These are phyloP conservation scores for Papiliotrema terrestris DNA, from an alignment of 1,284 basidiomycete genomes.

Conservation along the genomic window DNA sequence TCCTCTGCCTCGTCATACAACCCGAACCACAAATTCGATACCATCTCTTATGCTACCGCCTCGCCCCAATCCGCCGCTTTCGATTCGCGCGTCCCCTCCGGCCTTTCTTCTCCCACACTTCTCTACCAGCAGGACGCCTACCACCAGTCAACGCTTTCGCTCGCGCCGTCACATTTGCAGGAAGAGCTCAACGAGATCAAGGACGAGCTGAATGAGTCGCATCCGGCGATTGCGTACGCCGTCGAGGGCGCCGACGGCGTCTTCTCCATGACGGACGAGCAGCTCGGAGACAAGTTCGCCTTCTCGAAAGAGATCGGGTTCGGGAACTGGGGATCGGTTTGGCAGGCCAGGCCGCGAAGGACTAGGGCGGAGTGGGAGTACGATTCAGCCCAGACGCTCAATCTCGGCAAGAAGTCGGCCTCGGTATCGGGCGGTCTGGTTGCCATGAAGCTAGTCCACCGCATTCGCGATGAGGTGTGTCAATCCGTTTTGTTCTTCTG, in stretches of 20 bases:
- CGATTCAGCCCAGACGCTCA: background rate
- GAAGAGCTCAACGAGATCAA: background rate
- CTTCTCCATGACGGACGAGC: constrained; percentile 35
- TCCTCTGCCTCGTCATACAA: background rate
- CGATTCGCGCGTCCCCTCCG: background rate
- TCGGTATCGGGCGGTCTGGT: constrained; percentile 54
- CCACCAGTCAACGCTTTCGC: background rate
- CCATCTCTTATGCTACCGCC: constrained; percentile 27
- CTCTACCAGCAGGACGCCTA: background rate
- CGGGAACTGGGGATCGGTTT: constrained; percentile 49
- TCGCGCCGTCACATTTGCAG: background rate
- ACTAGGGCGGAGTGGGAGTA: background rate
- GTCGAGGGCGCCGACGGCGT: constrained; percentile 16
- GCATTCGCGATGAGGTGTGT: constrained; percentile 47
- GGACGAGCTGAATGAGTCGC: background rate
- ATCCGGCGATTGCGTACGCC: background rate
- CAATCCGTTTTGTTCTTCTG: background rate
- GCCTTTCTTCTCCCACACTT: background rate
- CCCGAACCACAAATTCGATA: constrained; percentile 20
- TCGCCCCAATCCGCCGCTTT: constrained; percentile 16
- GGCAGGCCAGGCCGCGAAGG: constrained; percentile 15
- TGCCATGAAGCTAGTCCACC: constrained; percentile 84
- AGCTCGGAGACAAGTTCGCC: constrained; percentile 33
- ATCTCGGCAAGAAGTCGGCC: constrained; percentile 26
- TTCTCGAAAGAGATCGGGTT: constrained; percentile 45